These are phyloP conservation scores for Diplotaxis tenuifolia DNA, from an alignment of 345 rosid genomes.

Conservation along the genomic window DNA sequence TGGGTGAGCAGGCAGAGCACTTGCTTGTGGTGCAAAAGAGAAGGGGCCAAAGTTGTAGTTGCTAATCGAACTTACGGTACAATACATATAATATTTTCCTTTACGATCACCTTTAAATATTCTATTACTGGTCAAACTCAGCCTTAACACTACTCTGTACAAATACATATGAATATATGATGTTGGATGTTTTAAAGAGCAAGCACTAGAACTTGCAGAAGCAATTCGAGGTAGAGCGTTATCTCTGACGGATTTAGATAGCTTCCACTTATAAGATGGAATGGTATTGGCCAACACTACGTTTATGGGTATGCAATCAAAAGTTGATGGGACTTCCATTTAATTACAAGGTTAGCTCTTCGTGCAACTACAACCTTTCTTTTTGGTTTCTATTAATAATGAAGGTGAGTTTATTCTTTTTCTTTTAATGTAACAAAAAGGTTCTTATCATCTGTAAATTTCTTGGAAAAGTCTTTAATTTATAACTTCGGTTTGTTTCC, in stretches of 20 bases:
- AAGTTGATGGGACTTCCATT: constrained; percentile 74
- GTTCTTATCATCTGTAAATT: too few relatives aligned
- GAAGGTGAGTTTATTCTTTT: too few relatives aligned
- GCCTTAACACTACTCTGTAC: constrained; percentile 2
- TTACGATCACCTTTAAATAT: neutral
- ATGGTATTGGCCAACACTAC: constrained; percentile 92
- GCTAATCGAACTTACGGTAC: constrained; percentile 88
- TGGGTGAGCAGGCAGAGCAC: constrained; percentile 96
- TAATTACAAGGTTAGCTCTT: constrained; percentile 65
- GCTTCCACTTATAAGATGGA: constrained; percentile 65
- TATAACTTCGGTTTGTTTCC: too few relatives aligned
- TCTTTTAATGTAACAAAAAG: too few relatives aligned
- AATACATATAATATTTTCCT: neutral
- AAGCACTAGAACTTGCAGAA: constrained; percentile 71
- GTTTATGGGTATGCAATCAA: constrained; percentile 96
- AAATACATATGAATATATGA: too few relatives aligned
- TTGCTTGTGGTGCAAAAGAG: constrained; percentile 90
- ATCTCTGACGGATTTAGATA: constrained; percentile 63
- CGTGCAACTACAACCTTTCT: too few relatives aligned
- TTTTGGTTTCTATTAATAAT: too few relatives aligned
- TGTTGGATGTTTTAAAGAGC: constrained; percentile 59
- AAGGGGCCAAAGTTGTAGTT: constrained; percentile 79
- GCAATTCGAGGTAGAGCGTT: constrained; percentile 74
- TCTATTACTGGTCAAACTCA: neutral
- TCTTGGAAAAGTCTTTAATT: too few relatives aligned